These are phyloP conservation scores for Marasmius sp. DNA, from an alignment of 1,284 basidiomycete species.

Conservation along the genomic window DNA sequence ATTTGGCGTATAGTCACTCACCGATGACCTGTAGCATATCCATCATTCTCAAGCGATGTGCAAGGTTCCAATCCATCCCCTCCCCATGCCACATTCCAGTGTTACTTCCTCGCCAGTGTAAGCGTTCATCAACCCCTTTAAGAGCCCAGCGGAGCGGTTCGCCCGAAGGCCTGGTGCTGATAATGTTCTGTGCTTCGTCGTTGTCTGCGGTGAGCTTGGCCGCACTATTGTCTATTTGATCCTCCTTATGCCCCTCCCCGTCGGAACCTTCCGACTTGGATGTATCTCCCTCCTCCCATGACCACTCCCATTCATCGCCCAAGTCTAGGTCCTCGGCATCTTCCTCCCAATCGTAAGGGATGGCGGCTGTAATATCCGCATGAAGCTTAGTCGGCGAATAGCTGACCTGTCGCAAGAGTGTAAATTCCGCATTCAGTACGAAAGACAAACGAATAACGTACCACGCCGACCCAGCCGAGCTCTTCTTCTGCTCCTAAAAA, in stretches of 20 bases:
- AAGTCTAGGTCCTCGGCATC: conserved; percentile 43
- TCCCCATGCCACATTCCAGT: conserved; percentile 55
- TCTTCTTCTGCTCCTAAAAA: not conserved
- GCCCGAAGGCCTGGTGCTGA: not conserved
- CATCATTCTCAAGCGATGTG: conserved; percentile 33
- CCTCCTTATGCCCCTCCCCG: conserved; percentile 28
- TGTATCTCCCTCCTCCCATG: not conserved
- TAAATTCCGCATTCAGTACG: not conserved
- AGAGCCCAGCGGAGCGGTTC: not conserved
- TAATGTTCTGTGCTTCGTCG: not conserved
- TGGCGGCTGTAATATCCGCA: conserved; percentile 57
- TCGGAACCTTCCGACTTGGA: not conserved
- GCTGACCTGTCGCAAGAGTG: conserved; percentile 50
- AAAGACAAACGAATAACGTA: not conserved
- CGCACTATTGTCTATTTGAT: not conserved
- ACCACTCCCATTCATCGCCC: conserved; percentile 32
- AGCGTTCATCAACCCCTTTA: conserved; percentile 38
- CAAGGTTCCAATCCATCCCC: conserved; percentile 35
- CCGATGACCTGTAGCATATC: conserved; percentile 25
- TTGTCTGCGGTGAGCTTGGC: not conserved
- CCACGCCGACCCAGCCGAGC: not conserved
- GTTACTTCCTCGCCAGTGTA: conserved; percentile 67
- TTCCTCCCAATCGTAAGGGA: conserved; percentile 35
- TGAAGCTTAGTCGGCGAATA: conserved; percentile 57
- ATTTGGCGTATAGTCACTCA: conserved; percentile 30